Evolutionary conservation across 192 early-diverging fungal species (phyloP).

Genomic region (Cladochytrium replicatum): DNA sequence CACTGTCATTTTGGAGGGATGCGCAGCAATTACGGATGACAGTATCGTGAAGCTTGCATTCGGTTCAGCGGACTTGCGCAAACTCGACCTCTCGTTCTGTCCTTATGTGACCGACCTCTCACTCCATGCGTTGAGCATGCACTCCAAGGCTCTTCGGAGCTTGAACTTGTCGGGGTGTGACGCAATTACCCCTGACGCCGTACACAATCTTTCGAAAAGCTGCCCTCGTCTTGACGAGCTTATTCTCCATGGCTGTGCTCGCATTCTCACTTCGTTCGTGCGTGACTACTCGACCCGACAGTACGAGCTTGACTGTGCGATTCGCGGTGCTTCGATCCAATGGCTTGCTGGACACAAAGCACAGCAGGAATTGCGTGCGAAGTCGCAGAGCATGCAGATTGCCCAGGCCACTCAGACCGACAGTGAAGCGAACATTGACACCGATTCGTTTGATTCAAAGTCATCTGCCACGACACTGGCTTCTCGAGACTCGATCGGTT

Average conservation of each 20-base stretch:
- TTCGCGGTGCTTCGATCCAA: slow-evolving; percentile 1
- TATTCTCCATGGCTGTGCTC: neutral
- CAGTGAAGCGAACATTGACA: neutral
- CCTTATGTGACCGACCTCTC: slow-evolving; percentile 10
- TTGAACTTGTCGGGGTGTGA: too few relatives aligned
- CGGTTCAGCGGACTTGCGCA: neutral
- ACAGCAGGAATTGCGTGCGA: too few relatives aligned
- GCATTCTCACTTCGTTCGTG: neutral
- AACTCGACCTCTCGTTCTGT: slow-evolving; percentile 6
- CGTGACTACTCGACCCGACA: neutral
- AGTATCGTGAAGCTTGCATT: slow-evolving; percentile 7
- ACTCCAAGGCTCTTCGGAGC: too few relatives aligned
- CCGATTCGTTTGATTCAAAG: too few relatives aligned
- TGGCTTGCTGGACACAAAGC: too few relatives aligned
- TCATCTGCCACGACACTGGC: too few relatives aligned
- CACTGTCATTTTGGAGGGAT: slow-evolving; percentile 13
- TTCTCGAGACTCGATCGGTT: neutral
- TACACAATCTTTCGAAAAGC: neutral
- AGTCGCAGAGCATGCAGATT: neutral
- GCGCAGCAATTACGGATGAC: slow-evolving; percentile 14
- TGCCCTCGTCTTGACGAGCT: neutral
- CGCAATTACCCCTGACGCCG: too few relatives aligned
- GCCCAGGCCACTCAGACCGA: neutral
- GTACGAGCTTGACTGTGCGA: neutral
- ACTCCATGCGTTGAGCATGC: slow-evolving; percentile 3